Evolutionary conservation across 2,329 filamentous ascomycete species (phyloP), one percentile per base, ranked within the genome.

Genomic region (Fusarium sp.): DNA sequence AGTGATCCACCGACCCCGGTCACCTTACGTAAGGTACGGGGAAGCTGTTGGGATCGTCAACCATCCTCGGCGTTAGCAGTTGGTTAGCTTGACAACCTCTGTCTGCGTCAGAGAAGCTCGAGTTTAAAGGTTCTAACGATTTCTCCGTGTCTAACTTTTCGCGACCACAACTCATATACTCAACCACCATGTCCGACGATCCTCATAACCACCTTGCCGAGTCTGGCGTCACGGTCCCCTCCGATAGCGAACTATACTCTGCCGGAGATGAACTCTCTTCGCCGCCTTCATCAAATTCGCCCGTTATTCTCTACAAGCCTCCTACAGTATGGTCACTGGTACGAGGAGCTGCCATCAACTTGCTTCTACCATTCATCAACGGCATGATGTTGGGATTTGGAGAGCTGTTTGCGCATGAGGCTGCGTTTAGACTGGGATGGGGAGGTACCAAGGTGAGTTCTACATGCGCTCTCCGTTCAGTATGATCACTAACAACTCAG

Each of bases 381-480:
- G 96, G 96, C 56, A 90, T 99, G 87, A 99, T 99, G 96, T 85
- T 99, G 79, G 96, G 96, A 3, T 98, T 99, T 80, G 96, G 96
- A 76, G 96, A 99, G 85, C 85, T 99, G 61, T 96, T 99, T 83
- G 96, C 96, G 64, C 96, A 99, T 81, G 96, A 99, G 85, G 93
- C 94, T 60, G 96, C 96, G 2, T 99, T 96, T 81, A 88, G 96
- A 79, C 86, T 98, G 77, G 96, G 96, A 70, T 99, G 96, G 96
- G 92, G 93, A 73, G 93, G 93, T 64, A 98, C 96, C 69, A 97
- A 96, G 91, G 96, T 98, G 13, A 56, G 61, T 18, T 2, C 24
- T 7, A 14, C 3, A 34, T 31, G 22, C 27, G 56, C 22, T 40
- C 6, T 4, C 13, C 6, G 6, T 16, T n/a, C 5, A 8, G n/a